Conservation (phyloP, 1,284 basidiomycete genomes). For the Marasmius sp. region DNA sequence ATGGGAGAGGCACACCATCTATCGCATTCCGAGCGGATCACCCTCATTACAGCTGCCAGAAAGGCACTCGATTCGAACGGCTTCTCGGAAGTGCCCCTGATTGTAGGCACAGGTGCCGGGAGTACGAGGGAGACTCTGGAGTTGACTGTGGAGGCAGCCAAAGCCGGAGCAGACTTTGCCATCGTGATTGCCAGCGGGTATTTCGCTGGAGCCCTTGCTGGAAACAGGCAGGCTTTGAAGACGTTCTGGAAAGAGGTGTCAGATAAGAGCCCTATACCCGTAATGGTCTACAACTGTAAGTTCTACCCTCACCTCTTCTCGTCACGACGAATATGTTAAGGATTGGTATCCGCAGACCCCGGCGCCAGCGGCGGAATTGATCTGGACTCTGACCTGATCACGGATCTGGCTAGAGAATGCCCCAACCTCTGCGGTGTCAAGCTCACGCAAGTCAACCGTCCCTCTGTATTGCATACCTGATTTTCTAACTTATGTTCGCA, state of each 20-base stretch:
- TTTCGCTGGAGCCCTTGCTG: conserved; percentile 73
- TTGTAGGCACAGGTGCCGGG: conserved; percentile 81
- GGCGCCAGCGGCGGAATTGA: conserved; percentile 84
- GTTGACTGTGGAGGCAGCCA: conserved; percentile 72
- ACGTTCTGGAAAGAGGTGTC: conserved; percentile 79
- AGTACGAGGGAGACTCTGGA: conserved; percentile 82
- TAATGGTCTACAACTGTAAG: conserved; percentile 90
- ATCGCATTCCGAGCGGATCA: conserved; percentile 68
- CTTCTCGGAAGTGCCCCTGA: conserved; percentile 62
- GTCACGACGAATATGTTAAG: conserved; percentile 4
- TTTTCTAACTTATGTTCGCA: conserved; percentile 26
- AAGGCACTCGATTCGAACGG: conserved; percentile 70
- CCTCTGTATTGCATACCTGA: neutral
- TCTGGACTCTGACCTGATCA: conserved; percentile 83
- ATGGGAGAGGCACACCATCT: conserved; percentile 86
- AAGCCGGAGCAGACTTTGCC: conserved; percentile 79
- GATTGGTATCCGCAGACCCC: conserved; percentile 52
- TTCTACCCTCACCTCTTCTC: conserved; percentile 10
- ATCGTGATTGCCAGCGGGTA: conserved; percentile 89
- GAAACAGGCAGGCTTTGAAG: conserved; percentile 68
- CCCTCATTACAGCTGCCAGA: conserved; percentile 71
- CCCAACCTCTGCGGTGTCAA: conserved; percentile 84
- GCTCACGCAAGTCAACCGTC: conserved; percentile 62
- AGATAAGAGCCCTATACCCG: conserved; percentile 78
- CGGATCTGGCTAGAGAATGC: conserved; percentile 71